phyloP scores from a whole-genome alignment of 2,329 filamentous ascomycete species.

The Fusarium sublunatum region DNA sequence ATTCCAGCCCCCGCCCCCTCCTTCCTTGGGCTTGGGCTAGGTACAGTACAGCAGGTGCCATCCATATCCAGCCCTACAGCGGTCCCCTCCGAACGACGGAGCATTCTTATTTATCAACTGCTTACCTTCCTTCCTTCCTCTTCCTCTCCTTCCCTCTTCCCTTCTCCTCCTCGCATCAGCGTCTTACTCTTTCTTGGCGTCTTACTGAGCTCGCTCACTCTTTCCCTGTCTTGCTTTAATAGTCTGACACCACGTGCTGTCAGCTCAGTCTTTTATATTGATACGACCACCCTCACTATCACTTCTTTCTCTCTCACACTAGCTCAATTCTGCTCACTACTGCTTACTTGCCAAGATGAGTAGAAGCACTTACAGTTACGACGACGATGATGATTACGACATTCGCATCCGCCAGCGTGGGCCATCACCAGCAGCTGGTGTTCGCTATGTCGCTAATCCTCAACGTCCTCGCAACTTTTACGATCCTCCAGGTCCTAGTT shows the following conservation, averaged over 20 bases:
- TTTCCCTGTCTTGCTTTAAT: background rate
- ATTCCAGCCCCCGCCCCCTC: conserved; percentile 35
- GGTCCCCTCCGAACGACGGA: conserved; percentile 12
- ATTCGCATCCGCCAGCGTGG: conserved; percentile 59
- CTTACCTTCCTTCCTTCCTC: conserved; percentile 5
- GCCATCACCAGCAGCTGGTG: conserved; percentile 54
- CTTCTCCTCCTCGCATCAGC: background rate
- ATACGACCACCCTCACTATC: background rate
- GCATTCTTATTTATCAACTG: conserved; percentile 7
- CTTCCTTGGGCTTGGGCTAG: background rate
- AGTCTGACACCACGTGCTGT: background rate
- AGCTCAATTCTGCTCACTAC: background rate
- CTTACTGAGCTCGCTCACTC: background rate
- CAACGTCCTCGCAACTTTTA: conserved; percentile 55
- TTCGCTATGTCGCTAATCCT: conserved; percentile 60
- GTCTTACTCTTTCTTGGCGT: background rate
- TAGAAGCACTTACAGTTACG: conserved; percentile 56
- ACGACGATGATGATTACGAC: conserved; percentile 67
- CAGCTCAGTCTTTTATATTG: background rate
- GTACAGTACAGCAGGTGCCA: no score
- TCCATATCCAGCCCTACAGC: conserved; percentile 41
- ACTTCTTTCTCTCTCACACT: background rate
- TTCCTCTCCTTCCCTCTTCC: conserved; percentile 6
- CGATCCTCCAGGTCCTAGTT: conserved; percentile 56
- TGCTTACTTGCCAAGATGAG: conserved; percentile 44